Conservation (phyloP, 257 asterid species). For the Nyctanthes arbortristis region DNA sequence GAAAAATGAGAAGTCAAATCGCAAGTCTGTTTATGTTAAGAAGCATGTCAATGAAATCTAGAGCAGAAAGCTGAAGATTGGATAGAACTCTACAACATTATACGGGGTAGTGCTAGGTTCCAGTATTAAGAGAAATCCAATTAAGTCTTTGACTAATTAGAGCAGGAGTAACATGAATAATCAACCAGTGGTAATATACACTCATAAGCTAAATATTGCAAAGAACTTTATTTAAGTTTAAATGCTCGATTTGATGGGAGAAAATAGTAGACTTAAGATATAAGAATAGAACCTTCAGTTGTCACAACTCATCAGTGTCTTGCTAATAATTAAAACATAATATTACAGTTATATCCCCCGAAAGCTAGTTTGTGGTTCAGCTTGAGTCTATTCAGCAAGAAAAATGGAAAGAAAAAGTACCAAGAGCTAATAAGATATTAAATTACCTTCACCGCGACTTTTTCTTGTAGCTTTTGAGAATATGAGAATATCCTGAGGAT, state of each 20-base stretch:
- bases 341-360: slow-evolving; percentile 15
- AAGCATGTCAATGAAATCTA: neutral
- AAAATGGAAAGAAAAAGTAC: slow-evolving; percentile 9
- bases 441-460: slow-evolving; percentile 59
- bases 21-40: slow-evolving; percentile 1
- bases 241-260: slow-evolving; percentile 9
- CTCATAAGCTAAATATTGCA: neutral
- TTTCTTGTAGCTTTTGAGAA: slow-evolving; percentile 86
- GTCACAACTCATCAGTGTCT: slow-evolving; percentile 2
- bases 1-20: too few species aligned
- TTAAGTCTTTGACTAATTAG: neutral
- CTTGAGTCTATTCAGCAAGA: slow-evolving; percentile 15
- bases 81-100: neutral
- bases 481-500: slow-evolving; percentile 98
- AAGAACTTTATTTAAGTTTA: neutral
- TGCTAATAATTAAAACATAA: neutral
- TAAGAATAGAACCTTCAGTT: slow-evolving; percentile 9
- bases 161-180: neutral
- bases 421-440: slow-evolving; percentile 16
- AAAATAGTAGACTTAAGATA: neutral
- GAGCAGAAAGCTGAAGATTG: neutral
- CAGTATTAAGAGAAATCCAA: neutral
- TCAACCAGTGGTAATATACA: neutral
- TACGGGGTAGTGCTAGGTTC: slow-evolving; percentile 6
- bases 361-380: slow-evolving; percentile 17